Evolutionary conservation across 495 filamentous ascomycete genomes (phyloP), one percentile per base, ranked within the genome.

Genomic region (Viridothelium virens): DNA sequence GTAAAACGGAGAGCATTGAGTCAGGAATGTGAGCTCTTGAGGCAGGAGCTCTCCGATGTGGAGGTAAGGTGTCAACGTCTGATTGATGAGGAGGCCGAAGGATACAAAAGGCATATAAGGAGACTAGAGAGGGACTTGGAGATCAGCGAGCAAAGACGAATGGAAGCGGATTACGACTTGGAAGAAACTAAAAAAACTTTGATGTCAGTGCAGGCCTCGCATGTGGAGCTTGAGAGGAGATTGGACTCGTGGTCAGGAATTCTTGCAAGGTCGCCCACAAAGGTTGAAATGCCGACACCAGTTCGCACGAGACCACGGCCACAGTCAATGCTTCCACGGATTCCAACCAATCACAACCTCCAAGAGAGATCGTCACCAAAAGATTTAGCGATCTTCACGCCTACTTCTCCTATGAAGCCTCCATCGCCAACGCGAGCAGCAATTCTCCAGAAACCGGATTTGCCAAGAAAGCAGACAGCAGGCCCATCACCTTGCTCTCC

Each of bases 291-390:
- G 18, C 64, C 66, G n/a, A 68, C 68, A 33, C 68, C 68, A 5
- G 65, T 63, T 2, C 38, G 18, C 25, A 5, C 37, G 2, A 62
- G 53, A 33, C 46, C 39, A 46, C 63, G 70, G 33, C 70, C 70
- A 4, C 68, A 70, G 64, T 68, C 65, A 6, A 72, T 72, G 70
- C 56, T 70, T 18, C 70, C 70, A 9, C 68, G 70, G 5, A 70
- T 72, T 37, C 70, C 70, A 18, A 72, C 70, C 2, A 68, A 63
- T 14, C 14, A 14, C 14, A 65, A 64, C 61, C 66, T 66, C 2
- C 56, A 68, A 12, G 14, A 53, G 36, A 44, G n/a, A 25, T 70
- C 68, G 4, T 68, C 70, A 10, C 61, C 67, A 39, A 56, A 65
- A 38, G 38, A 34, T 3, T 36, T 64, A 34, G 14, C 66, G 66